A percentile compares a stretch with the other conserved stretches of the same genome.
These are phyloP conservation scores for Colletotrichum somersetense DNA, from an alignment of 2,329 filamentous ascomycete species.

Conservation along the genomic window DNA sequence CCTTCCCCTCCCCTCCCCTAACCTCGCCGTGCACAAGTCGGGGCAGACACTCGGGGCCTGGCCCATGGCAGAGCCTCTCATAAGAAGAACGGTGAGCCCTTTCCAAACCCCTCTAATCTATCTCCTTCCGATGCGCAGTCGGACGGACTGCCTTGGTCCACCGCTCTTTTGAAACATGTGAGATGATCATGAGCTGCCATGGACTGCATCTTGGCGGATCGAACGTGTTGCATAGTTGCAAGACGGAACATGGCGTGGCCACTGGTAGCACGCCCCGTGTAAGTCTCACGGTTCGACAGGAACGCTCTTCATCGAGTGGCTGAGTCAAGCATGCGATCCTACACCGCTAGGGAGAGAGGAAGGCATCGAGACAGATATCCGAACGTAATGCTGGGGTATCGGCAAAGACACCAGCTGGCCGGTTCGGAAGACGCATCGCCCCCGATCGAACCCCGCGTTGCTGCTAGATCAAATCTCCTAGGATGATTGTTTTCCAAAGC, in stretches of 20 bases:
- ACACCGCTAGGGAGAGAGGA: conserved; percentile 41
- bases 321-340: conserved; percentile 29
- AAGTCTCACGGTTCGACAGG: conserved; percentile 35
- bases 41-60: conserved; percentile 22
- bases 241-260: conserved; percentile 10
- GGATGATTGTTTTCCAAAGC: neutral
- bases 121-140: conserved; percentile 3
- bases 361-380: conserved; percentile 27
- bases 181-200: conserved; percentile 37
- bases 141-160: conserved; percentile 27
- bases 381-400: conserved; percentile 26
- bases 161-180: conserved; percentile 38
- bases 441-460: conserved; percentile 28
- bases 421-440: conserved; percentile 31
- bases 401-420: conserved; percentile 38
- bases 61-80: conserved; percentile 30
- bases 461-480: conserved; percentile 22
- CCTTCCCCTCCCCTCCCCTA: too few species aligned
- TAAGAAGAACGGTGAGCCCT: conserved; percentile 38
- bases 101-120: conserved; percentile 17
- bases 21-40: conserved; percentile 28
- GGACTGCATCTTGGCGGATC: conserved; percentile 32
- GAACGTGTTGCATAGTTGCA: conserved; percentile 26
- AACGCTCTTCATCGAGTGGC: conserved; percentile 35
- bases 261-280: conserved; percentile 37